Evolutionary conservation across 2,329 filamentous ascomycete genomes (phyloP), one percentile per base, ranked within the genome.

Genomic region (Acrodontium crateriforme): DNA sequence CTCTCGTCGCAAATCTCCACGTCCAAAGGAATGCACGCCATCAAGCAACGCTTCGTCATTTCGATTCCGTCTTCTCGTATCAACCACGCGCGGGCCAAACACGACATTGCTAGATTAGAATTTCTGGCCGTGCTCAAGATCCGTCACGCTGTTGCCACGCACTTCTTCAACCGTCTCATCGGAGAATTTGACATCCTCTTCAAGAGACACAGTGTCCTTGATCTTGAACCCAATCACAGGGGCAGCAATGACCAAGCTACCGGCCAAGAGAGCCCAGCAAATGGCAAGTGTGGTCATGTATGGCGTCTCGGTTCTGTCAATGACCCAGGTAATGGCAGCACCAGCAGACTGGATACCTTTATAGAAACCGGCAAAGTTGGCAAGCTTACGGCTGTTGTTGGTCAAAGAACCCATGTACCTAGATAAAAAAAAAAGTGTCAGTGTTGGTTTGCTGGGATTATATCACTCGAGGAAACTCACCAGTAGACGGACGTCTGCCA

Each of bases 401-500:
- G 81, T 85, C 23, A 94, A 66, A 6, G 85, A 72, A 27, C 87
- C 87, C 78, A 95, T 93, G 62, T 78, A 85, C 76, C 75, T 78
- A 35, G 38, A 22, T 22, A 5, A n/a, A n/a, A n/a, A n/a, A 13
- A 24, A 3, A 5, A 10, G 22, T 6, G 31, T 31, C 11, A 30
- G 28, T 10, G 19, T 18, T 21, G 13, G 20, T 4, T 5, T 8
- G 8, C 4, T 22, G 20, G 4, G 13, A 10, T 12, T 25, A 12
- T 14, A 25, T 25, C 14, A 18, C 9, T 14, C 12, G 9, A 27
- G 11, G 14, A n/a, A 7, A 50, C 63, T 43, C 52, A 69, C 85
- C 85, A 94, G 65, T 95, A 94, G 27, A 85, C 75, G 46, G 66
- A 74, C 0, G 83, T 87, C 62, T 95, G 87, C 77, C 83, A 94